Evolutionary conservation across 352 stramenopile species (phyloP).

Genomic region (Globisporangium cylindrosporum): DNA sequence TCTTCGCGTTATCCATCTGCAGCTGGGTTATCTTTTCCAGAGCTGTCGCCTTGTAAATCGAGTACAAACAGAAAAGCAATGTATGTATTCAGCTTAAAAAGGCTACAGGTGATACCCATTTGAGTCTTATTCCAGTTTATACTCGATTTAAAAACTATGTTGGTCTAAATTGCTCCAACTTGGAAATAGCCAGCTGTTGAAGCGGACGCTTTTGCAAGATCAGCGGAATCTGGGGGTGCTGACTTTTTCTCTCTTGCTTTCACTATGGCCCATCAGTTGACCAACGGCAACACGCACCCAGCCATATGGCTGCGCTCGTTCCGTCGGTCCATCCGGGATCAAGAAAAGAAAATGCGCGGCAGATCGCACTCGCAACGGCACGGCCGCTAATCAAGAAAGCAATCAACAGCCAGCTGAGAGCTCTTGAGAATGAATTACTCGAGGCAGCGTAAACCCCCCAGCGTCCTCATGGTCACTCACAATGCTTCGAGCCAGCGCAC

Average conservation of each 20-base stretch:
- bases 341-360: conserved; percentile 9
- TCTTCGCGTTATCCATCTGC: conserved; percentile 9
- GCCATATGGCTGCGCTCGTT: conserved; percentile 11
- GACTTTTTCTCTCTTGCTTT: neutral
- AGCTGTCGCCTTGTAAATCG: neutral
- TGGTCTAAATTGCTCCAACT: neutral
- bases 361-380: neutral
- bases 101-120: neutral
- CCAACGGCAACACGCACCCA: neutral
- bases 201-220: conserved; percentile 3
- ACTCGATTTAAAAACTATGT: neutral
- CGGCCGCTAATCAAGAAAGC: neutral
- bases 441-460: neutral
- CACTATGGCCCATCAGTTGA: neutral
- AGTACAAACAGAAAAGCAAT: neutral
- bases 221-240: conserved; percentile 5
- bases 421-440: conserved; percentile 3
- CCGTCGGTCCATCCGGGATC: conserved; percentile 7
- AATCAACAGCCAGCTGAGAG: neutral
- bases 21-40: neutral
- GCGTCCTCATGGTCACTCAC: neutral
- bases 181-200: neutral
- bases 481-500: neutral
- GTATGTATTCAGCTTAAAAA: neutral
- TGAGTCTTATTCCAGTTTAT: neutral